A percentile compares a stretch with the other conserved stretches of the same genome.
These are phyloP conservation scores for Spinellus fusiger DNA, from an alignment of 192 early-diverging fungal species.

Conservation along the genomic window DNA sequence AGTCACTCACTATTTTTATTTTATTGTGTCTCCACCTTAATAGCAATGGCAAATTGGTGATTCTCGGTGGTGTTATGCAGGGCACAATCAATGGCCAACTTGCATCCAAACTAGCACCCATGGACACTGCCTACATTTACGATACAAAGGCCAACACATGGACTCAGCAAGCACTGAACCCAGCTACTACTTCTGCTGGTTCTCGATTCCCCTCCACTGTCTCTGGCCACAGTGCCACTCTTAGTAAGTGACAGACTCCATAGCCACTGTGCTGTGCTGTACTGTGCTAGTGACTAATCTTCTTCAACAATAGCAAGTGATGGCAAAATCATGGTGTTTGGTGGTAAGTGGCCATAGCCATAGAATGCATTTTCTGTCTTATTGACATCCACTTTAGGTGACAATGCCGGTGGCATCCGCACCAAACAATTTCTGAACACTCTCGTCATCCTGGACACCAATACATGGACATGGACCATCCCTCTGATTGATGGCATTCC, in stretches of 20 bases:
- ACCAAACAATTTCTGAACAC: constrained; percentile 6
- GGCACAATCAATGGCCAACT: neutral
- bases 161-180: neutral
- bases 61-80: constrained; percentile 22
- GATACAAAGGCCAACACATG: constrained; percentile 19
- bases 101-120: constrained; percentile 3
- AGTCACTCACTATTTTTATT: neutral
- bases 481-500: constrained; percentile 15
- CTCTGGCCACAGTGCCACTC: constrained; percentile 18
- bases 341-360: constrained; percentile 10
- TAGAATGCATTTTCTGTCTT: neutral
- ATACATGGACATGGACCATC: constrained; percentile 25
- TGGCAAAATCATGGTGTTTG: constrained; percentile 22
- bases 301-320: constrained; percentile 8
- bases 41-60: constrained; percentile 22
- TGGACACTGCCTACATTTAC: constrained; percentile 15
- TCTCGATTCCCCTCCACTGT: constrained; percentile 5
- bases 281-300: neutral
- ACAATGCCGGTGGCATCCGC: constrained; percentile 4
- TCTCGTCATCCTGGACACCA: constrained; percentile 19
- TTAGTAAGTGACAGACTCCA: constrained; percentile 16
- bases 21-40: constrained; percentile 5
- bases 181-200: neutral
- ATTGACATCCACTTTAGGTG: constrained; percentile 12
- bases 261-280: neutral